A percentile compares a stretch with the other conserved stretches of the same genome.
Evolutionary conservation across 352 stramenopile genomes (phyloP).

Genomic region (Phytophthora sojae): DNA sequence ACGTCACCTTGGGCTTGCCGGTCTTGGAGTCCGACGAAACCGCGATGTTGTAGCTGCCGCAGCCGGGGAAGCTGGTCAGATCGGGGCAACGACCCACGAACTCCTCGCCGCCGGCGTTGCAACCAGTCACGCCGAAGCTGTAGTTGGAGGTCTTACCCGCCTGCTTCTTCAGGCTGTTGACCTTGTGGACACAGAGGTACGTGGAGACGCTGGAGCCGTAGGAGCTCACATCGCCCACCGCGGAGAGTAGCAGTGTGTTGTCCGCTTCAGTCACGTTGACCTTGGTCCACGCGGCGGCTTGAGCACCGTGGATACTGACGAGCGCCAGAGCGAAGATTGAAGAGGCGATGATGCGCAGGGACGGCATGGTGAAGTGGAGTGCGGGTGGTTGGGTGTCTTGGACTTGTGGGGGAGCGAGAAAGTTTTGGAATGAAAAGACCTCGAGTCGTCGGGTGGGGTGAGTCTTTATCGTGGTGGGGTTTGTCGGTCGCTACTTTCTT

Average conservation of each 20-base stretch:
- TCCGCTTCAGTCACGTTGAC: conserved; percentile 24
- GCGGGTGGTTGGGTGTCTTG: background rate
- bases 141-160: conserved; percentile 54
- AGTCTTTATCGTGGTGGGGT: no score
- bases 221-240: conserved; percentile 29
- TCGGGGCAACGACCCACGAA: conserved; percentile 42
- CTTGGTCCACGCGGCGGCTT: conserved; percentile 6
- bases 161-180: conserved; percentile 39
- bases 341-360: conserved; percentile 7
- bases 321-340: conserved; percentile 15
- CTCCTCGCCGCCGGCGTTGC: conserved; percentile 37
- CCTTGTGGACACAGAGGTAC: conserved; percentile 42
- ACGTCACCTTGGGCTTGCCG: conserved; percentile 41
- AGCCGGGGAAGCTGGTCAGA: conserved; percentile 30
- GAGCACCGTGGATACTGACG: background rate
- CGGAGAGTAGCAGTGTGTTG: conserved; percentile 34
- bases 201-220: conserved; percentile 36
- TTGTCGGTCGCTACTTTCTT: no score
- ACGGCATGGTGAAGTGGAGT: conserved; percentile 10
- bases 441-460: no score
- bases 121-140: conserved; percentile 49
- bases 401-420: conserved; percentile 14
- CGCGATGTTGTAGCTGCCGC: conserved; percentile 38
- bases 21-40: conserved; percentile 37
- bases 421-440: conserved; percentile 12